These are phyloP conservation scores for Monilinia aucupariae DNA, from an alignment of 2,329 filamentous ascomycete species.

Conservation along the genomic window DNA sequence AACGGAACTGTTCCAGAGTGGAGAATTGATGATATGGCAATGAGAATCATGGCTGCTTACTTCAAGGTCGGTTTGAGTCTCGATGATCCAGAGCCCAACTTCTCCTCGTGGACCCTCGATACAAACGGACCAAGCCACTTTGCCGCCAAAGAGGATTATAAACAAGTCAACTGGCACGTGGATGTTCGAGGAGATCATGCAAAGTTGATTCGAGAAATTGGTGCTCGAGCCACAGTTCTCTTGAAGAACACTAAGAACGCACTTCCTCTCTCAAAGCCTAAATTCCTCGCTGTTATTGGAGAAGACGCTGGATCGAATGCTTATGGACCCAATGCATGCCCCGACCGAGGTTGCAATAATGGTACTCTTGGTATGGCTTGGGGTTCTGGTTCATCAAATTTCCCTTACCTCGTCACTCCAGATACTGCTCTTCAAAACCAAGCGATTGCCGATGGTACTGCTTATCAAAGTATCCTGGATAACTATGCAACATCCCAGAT, in stretches of 20 bases:
- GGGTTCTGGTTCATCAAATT: slow-evolving; percentile 70
- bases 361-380: slow-evolving; percentile 70
- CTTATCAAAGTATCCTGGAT: slow-evolving; percentile 62
- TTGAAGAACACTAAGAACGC: slow-evolving; percentile 73
- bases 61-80: slow-evolving; percentile 59
- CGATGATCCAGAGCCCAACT: slow-evolving; percentile 57
- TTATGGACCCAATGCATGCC: slow-evolving; percentile 44
- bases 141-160: slow-evolving; percentile 53
- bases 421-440: slow-evolving; percentile 64
- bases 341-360: slow-evolving; percentile 56
- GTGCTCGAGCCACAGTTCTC: slow-evolving; percentile 75
- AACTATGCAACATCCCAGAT: slow-evolving; percentile 65
- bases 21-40: slow-evolving; percentile 86
- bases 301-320: slow-evolving; percentile 74
- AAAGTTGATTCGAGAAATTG: slow-evolving; percentile 67
- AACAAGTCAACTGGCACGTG: slow-evolving; percentile 72
- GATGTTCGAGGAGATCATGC: slow-evolving; percentile 77
- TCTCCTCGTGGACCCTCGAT: slow-evolving; percentile 79
- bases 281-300: slow-evolving; percentile 71
- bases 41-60: slow-evolving; percentile 69
- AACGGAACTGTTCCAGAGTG: slow-evolving; percentile 87
- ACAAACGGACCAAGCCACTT: slow-evolving; percentile 40
- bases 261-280: slow-evolving; percentile 74
- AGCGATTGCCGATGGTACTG: slow-evolving; percentile 53
- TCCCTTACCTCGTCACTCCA: slow-evolving; percentile 74